phyloP scores from a whole-genome alignment of 1,139 yeast genomes.

The Pneumocystis murina region DNA sequence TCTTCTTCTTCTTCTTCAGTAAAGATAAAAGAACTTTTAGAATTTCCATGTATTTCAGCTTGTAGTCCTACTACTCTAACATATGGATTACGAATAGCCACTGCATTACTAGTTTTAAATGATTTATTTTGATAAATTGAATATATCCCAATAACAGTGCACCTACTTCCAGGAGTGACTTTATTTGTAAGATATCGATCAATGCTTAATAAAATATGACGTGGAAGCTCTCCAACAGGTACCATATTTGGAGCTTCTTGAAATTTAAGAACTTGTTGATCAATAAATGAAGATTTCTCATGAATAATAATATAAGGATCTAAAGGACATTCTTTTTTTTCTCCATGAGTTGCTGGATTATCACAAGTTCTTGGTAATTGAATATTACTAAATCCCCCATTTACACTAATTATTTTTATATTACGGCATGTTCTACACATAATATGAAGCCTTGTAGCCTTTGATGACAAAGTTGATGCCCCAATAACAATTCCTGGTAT shows the following conservation, averaged over 20 bases:
- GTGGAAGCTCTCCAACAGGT: slow-evolving; percentile 97
- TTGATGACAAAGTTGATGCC: slow-evolving; percentile 75
- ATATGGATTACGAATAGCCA: slow-evolving; percentile 88
- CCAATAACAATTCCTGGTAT: slow-evolving; percentile 88
- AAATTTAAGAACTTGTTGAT: slow-evolving; percentile 82
- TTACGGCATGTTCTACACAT: slow-evolving; percentile 85
- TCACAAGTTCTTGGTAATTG: slow-evolving; percentile 62
- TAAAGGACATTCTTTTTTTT: slow-evolving; percentile 59
- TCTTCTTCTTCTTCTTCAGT: slow-evolving; percentile 90
- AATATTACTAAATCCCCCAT: slow-evolving; percentile 66
- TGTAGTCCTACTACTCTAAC: slow-evolving; percentile 75
- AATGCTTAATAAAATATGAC: slow-evolving; percentile 75
- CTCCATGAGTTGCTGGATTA: slow-evolving; percentile 40
- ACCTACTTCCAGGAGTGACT: slow-evolving; percentile 90
- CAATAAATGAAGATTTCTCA: slow-evolving; percentile 81
- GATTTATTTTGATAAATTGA: slow-evolving; percentile 67
- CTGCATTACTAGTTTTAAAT: slow-evolving; percentile 35
- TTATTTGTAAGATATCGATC: slow-evolving; percentile 82
- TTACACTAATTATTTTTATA: slow-evolving; percentile 49
- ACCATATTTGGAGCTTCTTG: slow-evolving; percentile 97
- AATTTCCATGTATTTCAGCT: slow-evolving; percentile 62
- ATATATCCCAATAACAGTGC: slow-evolving; percentile 81
- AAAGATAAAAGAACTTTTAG: slow-evolving; percentile 47
- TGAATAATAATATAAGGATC: slow-evolving; percentile 91
- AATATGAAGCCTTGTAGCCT: slow-evolving; percentile 71